Base-by-base conservation (phyloP, 2,329 filamentous ascomycete genomes). In the Trichophyton mentagrophytes region DNA sequence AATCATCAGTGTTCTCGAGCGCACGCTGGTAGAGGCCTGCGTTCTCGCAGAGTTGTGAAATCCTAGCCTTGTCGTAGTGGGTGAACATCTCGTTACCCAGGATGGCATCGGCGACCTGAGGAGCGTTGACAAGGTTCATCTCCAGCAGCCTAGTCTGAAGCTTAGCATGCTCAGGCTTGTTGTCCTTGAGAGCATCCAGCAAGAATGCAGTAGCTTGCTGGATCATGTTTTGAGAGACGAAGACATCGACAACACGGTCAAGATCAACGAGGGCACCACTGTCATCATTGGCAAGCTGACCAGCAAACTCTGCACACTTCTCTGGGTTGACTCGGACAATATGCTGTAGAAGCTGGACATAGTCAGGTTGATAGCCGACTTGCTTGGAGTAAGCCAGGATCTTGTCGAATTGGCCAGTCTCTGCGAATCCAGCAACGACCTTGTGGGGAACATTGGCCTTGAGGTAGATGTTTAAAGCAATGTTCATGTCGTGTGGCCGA, bases 11-110 rank as follows among this genome's bases (percentile, higher is more conserved):
- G 67, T 96, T 89, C 77, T 99, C 95, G 64, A 99, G 75, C 22
- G 93, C 93, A 75, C 88, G 88, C 70, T 91, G 88, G 65, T 83
- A 82, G 60, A 99, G 83, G 59, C 91, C 90, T 59, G 91, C 91
- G 72, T 95, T 88, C 77, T 99, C 93, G 72, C 93, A 99, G 60
- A 99, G 82, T 66, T 87, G 83, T 25, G 92, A 89, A 74, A 99
- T 89, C 65, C 90, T 87, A 53, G 85, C 77, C 78, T 89, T 95
- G 77, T 99, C 93, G 70, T 96, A 99, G 77, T 99, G 85, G 0
- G 90, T 90, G 76, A 99, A 97, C 88, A 99, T 96, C 69, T 97
- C 90, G 69, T 99, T 99, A 66, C 92, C 89, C 46, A 99, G 83
- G 67, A 99, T 99, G 38, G 93, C 93, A 74, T 99, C 95, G 2